These are phyloP conservation scores for Arthromyces matolae DNA, from an alignment of 768 basidiomycete genomes.

Conservation along the genomic window DNA sequence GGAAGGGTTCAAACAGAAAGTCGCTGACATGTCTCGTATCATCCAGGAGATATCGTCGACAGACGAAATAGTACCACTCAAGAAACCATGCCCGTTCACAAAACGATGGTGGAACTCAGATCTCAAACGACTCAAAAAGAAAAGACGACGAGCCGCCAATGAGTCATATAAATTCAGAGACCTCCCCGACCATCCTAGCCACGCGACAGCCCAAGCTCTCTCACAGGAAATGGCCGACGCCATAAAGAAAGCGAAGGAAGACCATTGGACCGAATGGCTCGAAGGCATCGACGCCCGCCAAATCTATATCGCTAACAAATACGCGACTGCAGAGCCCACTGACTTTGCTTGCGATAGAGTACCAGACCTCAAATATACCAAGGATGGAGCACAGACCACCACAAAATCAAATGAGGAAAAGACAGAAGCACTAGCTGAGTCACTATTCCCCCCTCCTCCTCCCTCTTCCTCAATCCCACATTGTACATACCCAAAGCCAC, in stretches of 20 bases:
- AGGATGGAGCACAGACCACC: not conserved
- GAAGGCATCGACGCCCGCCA: not conserved
- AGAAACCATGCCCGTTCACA: conserved; percentile 11
- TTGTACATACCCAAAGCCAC: not conserved
- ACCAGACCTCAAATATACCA: not conserved
- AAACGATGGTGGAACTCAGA: conserved; percentile 22
- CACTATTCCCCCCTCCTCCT: conserved; percentile 16
- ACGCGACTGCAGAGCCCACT: not conserved
- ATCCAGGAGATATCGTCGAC: conserved; percentile 9
- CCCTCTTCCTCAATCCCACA: not conserved
- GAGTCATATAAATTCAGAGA: not conserved
- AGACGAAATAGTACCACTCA: not conserved
- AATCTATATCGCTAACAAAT: too few species aligned
- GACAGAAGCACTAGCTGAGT: not conserved
- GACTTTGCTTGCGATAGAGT: conserved; percentile 1
- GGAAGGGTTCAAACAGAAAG: conserved; percentile 1
- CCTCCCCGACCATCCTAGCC: not conserved
- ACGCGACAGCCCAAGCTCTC: not conserved
- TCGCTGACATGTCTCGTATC: not conserved
- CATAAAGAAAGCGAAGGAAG: not conserved
- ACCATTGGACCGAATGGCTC: conserved; percentile 3
- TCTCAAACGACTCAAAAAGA: conserved; percentile 1
- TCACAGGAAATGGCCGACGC: not conserved
- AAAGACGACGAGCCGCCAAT: not conserved
- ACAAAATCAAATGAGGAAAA: conserved; percentile 5